Conservation (phyloP, 306 rosid species). For the Datisca glomerata region DNA sequence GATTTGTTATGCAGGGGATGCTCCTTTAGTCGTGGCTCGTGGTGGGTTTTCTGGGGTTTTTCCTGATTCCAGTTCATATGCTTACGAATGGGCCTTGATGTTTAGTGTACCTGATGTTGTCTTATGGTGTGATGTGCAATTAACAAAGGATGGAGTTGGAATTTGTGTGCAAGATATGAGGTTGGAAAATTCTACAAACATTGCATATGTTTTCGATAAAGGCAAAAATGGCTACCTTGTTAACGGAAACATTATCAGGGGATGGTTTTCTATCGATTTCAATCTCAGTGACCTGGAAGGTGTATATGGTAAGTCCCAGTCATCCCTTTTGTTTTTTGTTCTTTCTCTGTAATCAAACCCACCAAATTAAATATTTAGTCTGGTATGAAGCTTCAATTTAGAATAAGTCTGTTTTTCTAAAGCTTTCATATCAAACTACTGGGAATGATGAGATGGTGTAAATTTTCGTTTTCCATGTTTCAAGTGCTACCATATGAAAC, state of each 20-base stretch:
- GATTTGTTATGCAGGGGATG: conserved; percentile 39
- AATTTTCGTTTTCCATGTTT: neutral
- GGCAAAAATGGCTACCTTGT: conserved; percentile 17
- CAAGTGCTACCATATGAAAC: too few species aligned
- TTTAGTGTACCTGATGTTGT: conserved; percentile 18
- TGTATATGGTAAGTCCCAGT: conserved; percentile 33
- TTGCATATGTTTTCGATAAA: neutral
- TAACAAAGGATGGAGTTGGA: conserved; percentile 63
- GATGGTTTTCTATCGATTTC: conserved; percentile 55
- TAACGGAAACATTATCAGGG: conserved; percentile 28
- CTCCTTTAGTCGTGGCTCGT: conserved; percentile 58
- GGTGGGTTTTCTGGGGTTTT: conserved; percentile 90
- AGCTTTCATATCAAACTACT: too few species aligned
- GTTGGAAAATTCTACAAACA: conserved; percentile 38
- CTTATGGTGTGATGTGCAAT: conserved; percentile 80
- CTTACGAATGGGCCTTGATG: conserved; percentile 20
- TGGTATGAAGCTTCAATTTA: too few species aligned
- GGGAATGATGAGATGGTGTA: too few species aligned
- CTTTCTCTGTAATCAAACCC: too few species aligned
- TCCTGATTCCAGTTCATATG: conserved; percentile 48
- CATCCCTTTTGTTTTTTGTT: neutral
- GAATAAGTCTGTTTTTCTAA: too few species aligned
- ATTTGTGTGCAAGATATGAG: conserved; percentile 48
- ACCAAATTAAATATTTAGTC: too few species aligned
- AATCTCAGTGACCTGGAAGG: conserved; percentile 23